Evolutionary conservation across 2,329 filamentous ascomycete genomes (phyloP).

Genomic region (Cladosporium halotolerans): DNA sequence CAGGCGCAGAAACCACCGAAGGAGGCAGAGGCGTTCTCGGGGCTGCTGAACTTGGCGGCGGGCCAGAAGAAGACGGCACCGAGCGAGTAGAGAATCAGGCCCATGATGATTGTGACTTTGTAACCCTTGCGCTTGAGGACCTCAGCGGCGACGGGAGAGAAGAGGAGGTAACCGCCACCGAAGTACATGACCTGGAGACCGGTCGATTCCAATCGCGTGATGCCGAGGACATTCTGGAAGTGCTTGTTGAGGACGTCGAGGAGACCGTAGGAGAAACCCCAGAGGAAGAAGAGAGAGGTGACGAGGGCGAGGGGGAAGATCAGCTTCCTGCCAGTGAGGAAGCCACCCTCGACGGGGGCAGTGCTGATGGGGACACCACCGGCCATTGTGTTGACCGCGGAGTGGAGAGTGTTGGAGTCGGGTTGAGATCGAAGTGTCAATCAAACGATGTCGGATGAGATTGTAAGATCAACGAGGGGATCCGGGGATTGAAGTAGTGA

Average conservation of each 20-base stretch:
- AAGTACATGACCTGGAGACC: slow-evolving; percentile 40
- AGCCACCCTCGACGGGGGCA: slow-evolving; percentile 34
- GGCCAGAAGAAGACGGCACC: slow-evolving; percentile 37
- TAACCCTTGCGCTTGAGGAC: slow-evolving; percentile 40
- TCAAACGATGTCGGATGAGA: background rate
- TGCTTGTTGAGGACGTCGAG: slow-evolving; percentile 34
- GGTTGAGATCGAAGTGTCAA: background rate
- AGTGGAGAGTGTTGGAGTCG: background rate
- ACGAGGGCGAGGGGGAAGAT: slow-evolving; percentile 45
- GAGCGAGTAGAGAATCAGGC: slow-evolving; percentile 31
- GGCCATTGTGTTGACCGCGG: slow-evolving; percentile 30
- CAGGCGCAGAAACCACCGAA: slow-evolving; percentile 35
- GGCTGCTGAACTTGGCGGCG: slow-evolving; percentile 29
- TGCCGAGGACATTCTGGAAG: slow-evolving; percentile 30
- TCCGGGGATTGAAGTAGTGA: background rate
- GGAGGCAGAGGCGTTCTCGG: slow-evolving; percentile 25
- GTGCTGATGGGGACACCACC: slow-evolving; percentile 33
- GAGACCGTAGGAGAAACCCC: slow-evolving; percentile 34
- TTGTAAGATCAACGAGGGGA: background rate
- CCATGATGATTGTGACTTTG: slow-evolving; percentile 41
- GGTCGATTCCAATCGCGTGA: slow-evolving; percentile 38
- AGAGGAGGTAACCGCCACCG: slow-evolving; percentile 37
- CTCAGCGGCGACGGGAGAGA: slow-evolving; percentile 38
- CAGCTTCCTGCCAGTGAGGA: slow-evolving; percentile 40
- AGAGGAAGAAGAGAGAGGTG: slow-evolving; percentile 44